Evolutionary conservation across 2,329 filamentous ascomycete species (phyloP).

Genomic region (Curvularia spicifera): DNA sequence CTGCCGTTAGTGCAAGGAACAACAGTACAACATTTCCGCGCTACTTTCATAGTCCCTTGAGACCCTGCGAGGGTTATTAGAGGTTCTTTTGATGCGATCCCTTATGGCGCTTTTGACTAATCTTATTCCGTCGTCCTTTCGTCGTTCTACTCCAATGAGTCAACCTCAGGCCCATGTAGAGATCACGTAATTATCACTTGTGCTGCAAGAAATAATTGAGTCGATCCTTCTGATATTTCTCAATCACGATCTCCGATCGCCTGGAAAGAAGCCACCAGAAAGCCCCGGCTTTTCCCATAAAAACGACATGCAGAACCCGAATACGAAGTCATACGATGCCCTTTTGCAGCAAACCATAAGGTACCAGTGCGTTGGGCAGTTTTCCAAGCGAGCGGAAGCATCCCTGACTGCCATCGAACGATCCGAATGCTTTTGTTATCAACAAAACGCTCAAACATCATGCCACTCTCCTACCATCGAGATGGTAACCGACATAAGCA

Average conservation of each 20-base stretch:
- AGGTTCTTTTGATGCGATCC: slow-evolving; percentile 50
- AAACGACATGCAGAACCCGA: neutral
- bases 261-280: neutral
- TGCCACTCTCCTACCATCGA: neutral
- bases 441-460: slow-evolving; percentile 6
- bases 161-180: neutral
- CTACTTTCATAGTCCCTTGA: neutral
- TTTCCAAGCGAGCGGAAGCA: neutral
- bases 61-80: slow-evolving; percentile 47
- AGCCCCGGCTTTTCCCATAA: neutral
- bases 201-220: neutral
- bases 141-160: too few relatives aligned
- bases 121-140: neutral
- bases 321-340: neutral
- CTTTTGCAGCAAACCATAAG: neutral
- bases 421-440: neutral
- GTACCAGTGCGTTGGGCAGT: neutral
- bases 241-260: neutral
- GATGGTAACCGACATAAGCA: neutral
- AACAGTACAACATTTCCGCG: neutral
- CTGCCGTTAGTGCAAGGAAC: neutral
- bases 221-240: neutral
- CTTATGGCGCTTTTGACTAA: neutral
- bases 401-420: neutral
- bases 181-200: neutral